Percentiles rank a stretch among this genome's conserved stretches.
Conservation (phyloP, 2,329 filamentous ascomycete genomes). For the Colletotrichum cereale region DNA sequence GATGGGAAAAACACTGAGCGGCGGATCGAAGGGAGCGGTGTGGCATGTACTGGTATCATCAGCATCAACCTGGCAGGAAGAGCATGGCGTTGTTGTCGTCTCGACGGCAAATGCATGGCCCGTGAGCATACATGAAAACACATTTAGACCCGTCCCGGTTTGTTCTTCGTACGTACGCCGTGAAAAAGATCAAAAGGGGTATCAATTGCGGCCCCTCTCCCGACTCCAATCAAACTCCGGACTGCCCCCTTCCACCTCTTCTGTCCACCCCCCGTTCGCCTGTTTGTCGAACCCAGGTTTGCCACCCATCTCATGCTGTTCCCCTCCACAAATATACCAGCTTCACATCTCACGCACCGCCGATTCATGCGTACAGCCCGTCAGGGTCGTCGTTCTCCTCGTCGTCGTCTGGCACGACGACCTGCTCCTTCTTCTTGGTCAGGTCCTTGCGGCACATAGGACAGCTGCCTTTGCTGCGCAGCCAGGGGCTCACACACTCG, state of each 20-base stretch:
- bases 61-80: background rate
- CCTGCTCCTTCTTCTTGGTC: slow-evolving; percentile 65
- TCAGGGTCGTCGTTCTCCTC: slow-evolving; percentile 66
- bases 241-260: background rate
- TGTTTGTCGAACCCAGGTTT: background rate
- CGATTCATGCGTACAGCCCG: slow-evolving; percentile 57
- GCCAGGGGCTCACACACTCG: slow-evolving; percentile 77
- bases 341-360: background rate
- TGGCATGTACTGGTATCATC: slow-evolving; percentile 3
- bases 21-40: too few species aligned
- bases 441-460: slow-evolving; percentile 73
- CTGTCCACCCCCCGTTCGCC: background rate
- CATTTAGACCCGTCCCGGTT: background rate
- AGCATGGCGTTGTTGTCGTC: slow-evolving; percentile 4
- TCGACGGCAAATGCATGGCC: slow-evolving; percentile 6
- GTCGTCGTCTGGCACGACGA: slow-evolving; percentile 59
- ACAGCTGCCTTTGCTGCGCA: slow-evolving; percentile 73
- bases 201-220: slow-evolving; percentile 26
- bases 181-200: slow-evolving; percentile 24
- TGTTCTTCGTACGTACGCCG: background rate
- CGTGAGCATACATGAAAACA: slow-evolving; percentile 4
- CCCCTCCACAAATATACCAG: background rate
- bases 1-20: background rate
- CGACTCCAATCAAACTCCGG: slow-evolving; percentile 19
- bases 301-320: background rate